Base-by-base conservation (phyloP, 2,329 filamentous ascomycete genomes). In the Epichloe sibirici region DNA sequence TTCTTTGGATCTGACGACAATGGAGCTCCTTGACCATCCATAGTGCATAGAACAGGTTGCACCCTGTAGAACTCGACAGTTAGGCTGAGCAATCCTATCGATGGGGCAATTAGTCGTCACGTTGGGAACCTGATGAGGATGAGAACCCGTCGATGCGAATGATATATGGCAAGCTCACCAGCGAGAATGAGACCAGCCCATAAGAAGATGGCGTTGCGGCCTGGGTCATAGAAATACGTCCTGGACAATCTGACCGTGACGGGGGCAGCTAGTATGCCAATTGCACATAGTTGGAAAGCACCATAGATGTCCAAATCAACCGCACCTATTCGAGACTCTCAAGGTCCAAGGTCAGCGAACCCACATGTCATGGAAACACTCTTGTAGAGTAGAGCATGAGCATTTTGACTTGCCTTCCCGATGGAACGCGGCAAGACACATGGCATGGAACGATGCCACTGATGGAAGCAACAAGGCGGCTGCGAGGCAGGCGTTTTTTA, bases 281-380 rank as follows among this genome's bases (percentile, higher is more conserved):
- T 81, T 0, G 82, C 74, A 54, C 82, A 86, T 0, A 85, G 63
- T 57, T 86, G 83, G 56, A 86, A 84, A 8, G 81, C 81, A 1
- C 83, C 83, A 53, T 77, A 86, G 3, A 86, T 70, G 57, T 86
- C 83, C 75, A 86, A 78, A 59, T 86, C 82, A 13, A 85, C 74
- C 13, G 78, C 82, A 49, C 69, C 81, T 83, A 53, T 25, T 23
- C 54, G 1, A 13, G 3, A 23, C 8, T 12, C 31, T 45, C n/a
- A 4, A 45, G 3, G 38, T 52, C 21, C n/a, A 4, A 45, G 3
- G 38, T 52, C 21, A 52, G 51, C 21, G 7, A 49, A 0, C 4
- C 37, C 37, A 4, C 2, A 39, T 39, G 13, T 5, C 15, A 5
- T 3, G 13, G 11, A 49, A 11, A 6, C 6, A 37, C 46, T 5